Percentiles rank a stretch among this genome's conserved stretches.
Evolutionary conservation across 148 eudicot species (phyloP).

Genomic region (Camellia granthamiana): DNA sequence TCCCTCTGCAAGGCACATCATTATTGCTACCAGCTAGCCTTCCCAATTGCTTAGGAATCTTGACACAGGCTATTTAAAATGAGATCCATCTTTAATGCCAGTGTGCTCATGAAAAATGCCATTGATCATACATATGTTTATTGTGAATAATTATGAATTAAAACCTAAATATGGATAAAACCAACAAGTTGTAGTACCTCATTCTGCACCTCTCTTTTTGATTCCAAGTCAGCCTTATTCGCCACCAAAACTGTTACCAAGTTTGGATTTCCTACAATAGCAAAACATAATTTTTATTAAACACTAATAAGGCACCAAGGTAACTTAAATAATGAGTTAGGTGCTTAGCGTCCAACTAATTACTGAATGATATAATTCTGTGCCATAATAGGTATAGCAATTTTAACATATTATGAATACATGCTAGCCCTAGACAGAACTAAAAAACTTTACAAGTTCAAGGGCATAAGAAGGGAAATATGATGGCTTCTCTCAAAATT

Average conservation of each 20-base stretch:
- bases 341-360: too few species aligned
- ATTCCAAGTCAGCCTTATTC: conserved; percentile 27
- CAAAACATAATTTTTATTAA: neutral
- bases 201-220: conserved; percentile 27
- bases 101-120: neutral
- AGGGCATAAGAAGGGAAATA: neutral
- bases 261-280: conserved; percentile 20
- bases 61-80: too few species aligned
- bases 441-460: too few species aligned
- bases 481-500: too few species aligned
- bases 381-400: neutral
- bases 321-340: neutral
- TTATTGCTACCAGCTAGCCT: too few species aligned
- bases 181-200: conserved; percentile 15
- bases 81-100: neutral
- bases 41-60: too few species aligned
- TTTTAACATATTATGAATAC: too few species aligned
- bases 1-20: too few species aligned
- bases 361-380: neutral
- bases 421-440: neutral
- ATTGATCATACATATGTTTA: neutral
- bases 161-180: neutral
- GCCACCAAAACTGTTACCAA: conserved; percentile 24
- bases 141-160: neutral
- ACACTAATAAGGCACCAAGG: neutral